Conservation (phyloP, 495 filamentous ascomycete genomes). For the Cryomyces antarcticus region DNA sequence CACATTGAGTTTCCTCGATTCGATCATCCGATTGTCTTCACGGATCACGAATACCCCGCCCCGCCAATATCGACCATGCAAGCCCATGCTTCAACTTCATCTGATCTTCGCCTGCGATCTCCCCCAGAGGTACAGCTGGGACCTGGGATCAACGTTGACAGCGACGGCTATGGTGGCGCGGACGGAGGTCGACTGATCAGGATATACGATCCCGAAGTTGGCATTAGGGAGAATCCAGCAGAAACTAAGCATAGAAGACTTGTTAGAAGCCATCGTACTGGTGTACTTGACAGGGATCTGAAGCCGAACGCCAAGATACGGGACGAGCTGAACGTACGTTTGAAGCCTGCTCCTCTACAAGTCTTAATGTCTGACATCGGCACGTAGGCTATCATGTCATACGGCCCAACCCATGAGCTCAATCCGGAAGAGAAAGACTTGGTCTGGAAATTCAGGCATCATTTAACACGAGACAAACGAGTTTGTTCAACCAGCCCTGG, state of each 20-base stretch:
- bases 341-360: background rate
- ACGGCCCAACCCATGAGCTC: conserved; percentile 77
- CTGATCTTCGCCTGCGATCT: conserved; percentile 50
- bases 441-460: conserved; percentile 91
- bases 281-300: conserved; percentile 75
- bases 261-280: conserved; percentile 81
- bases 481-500: background rate
- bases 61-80: conserved; percentile 57
- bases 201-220: conserved; percentile 89
- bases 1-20: conserved; percentile 87
- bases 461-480: conserved; percentile 77
- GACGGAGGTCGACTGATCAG: conserved; percentile 42
- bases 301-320: conserved; percentile 93
- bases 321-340: conserved; percentile 57
- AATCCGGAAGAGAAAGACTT: conserved; percentile 83
- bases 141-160: conserved; percentile 51
- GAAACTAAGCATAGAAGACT: conserved; percentile 88
- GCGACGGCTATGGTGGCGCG: conserved; percentile 29
- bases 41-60: conserved; percentile 76
- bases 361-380: background rate
- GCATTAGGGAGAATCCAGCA: conserved; percentile 71
- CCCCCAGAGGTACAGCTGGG: conserved; percentile 68
- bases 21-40: conserved; percentile 89
- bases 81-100: conserved; percentile 5
- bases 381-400: conserved; percentile 47